A percentile compares a stretch with the other conserved stretches of the same genome.
Conservation (phyloP, 352 stramenopile genomes). For the Globisporangium paddicum region DNA sequence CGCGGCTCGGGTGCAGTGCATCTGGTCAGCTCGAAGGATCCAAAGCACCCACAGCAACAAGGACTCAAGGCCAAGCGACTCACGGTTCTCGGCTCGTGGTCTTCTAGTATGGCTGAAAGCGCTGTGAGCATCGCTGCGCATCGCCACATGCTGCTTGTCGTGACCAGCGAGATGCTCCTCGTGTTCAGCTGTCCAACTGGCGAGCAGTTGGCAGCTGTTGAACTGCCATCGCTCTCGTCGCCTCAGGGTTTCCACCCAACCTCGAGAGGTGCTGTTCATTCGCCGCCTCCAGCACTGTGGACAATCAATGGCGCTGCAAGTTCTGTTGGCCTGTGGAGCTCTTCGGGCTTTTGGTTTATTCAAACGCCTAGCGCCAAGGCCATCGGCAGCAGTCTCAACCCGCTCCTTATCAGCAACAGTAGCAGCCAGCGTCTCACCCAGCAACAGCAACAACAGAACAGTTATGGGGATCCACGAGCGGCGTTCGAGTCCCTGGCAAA, state of each 20-base stretch:
- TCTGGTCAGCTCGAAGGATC: slow-evolving; percentile 29
- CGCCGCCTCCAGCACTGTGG: slow-evolving; percentile 32
- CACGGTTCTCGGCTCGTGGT: slow-evolving; percentile 21
- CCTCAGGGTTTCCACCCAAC: not conserved
- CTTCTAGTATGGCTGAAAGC: slow-evolving; percentile 6
- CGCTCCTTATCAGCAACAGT: not conserved
- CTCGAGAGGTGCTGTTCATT: not conserved
- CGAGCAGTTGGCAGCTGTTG: slow-evolving; percentile 28
- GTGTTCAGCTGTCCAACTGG: slow-evolving; percentile 61
- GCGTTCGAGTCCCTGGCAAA: slow-evolving; percentile 39
- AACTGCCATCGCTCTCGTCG: slow-evolving; percentile 18
- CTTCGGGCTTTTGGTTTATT: slow-evolving; percentile 62
- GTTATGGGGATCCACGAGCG: slow-evolving; percentile 15
- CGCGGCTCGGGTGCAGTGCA: slow-evolving; percentile 28
- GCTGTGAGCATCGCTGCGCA: slow-evolving; percentile 29
- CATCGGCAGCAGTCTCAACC: slow-evolving; percentile 19
- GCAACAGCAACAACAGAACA: not conserved
- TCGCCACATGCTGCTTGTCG: slow-evolving; percentile 36
- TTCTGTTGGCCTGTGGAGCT: slow-evolving; percentile 48
- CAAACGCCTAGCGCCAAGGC: slow-evolving; percentile 42
- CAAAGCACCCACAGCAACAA: not conserved
- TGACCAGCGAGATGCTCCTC: slow-evolving; percentile 15
- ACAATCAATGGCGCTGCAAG: slow-evolving; percentile 40
- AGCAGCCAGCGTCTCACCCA: not conserved
- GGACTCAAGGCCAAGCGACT: slow-evolving; percentile 17